Percentiles rank a stretch among this genome's conserved stretches.
Evolutionary conservation across 306 rosid genomes (phyloP).

Genomic region (Acacia melanoxylon): DNA sequence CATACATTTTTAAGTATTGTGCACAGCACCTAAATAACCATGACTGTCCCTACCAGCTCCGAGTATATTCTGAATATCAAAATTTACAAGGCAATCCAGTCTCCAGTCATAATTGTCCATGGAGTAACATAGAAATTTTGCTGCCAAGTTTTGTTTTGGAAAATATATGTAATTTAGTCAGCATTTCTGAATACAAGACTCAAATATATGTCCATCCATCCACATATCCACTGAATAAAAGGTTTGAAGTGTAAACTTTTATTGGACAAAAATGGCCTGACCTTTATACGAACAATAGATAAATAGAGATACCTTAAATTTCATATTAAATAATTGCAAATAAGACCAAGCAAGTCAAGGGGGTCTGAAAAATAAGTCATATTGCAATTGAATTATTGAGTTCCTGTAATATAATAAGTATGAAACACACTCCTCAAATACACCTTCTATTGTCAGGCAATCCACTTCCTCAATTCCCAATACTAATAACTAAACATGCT

Average conservation of each 20-base stretch:
- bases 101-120: background rate
- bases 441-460: background rate
- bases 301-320: conserved; percentile 16
- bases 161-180: background rate
- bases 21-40: background rate
- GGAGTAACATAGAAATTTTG: background rate
- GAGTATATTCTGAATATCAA: background rate
- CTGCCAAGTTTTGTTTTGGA: background rate
- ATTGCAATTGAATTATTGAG: background rate
- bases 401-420: background rate
- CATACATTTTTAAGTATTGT: background rate
- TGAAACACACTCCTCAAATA: background rate
- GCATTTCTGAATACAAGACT: background rate
- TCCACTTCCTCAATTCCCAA: background rate
- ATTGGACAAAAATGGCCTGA: background rate
- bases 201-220: background rate
- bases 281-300: background rate
- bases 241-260: background rate
- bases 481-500: background rate
- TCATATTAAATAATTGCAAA: background rate
- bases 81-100: background rate
- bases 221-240: background rate
- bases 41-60: background rate
- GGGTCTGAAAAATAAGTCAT: background rate
- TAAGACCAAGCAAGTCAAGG: background rate